Evolutionary conservation across 257 asterid genomes (phyloP).

Genomic region (Solanum bulbocastanum): DNA sequence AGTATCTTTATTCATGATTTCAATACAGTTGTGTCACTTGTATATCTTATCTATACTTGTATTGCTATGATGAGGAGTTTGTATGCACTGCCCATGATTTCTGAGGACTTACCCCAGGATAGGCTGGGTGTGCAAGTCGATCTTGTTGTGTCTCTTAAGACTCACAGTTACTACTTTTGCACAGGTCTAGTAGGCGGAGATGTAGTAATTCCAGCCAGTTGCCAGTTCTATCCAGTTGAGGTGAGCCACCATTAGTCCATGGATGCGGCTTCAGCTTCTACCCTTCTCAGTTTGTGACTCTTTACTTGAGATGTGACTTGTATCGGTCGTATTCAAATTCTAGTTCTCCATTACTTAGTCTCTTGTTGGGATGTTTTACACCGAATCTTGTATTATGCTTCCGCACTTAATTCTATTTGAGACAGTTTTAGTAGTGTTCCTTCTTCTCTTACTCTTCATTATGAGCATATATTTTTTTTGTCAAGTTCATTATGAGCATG

Average conservation of each 20-base stretch:
- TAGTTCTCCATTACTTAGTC: not conserved
- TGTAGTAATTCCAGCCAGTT: not conserved
- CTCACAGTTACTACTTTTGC: not conserved
- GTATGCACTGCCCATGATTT: not conserved
- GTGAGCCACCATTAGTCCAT: not conserved
- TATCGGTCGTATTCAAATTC: not conserved
- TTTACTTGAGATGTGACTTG: not conserved
- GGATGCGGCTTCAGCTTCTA: not conserved
- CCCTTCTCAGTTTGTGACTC: not conserved
- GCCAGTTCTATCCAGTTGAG: not conserved
- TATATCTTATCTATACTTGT: not conserved
- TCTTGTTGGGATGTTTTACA: not conserved
- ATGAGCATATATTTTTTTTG: not conserved
- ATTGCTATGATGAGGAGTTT: not conserved
- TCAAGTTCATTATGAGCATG: not conserved
- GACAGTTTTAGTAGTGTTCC: not conserved
- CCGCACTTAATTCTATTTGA: not conserved
- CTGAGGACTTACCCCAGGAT: not conserved
- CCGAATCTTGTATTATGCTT: not conserved
- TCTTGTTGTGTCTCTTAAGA: not conserved
- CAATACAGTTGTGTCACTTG: not conserved
- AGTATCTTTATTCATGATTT: not conserved
- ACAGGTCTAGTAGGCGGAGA: not conserved
- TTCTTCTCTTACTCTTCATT: not conserved
- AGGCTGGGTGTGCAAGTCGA: not conserved